A percentile compares a stretch with the other conserved stretches of the same genome.
Conservation (phyloP, 441 rosid genomes). For the Syzygium syzygioides region DNA sequence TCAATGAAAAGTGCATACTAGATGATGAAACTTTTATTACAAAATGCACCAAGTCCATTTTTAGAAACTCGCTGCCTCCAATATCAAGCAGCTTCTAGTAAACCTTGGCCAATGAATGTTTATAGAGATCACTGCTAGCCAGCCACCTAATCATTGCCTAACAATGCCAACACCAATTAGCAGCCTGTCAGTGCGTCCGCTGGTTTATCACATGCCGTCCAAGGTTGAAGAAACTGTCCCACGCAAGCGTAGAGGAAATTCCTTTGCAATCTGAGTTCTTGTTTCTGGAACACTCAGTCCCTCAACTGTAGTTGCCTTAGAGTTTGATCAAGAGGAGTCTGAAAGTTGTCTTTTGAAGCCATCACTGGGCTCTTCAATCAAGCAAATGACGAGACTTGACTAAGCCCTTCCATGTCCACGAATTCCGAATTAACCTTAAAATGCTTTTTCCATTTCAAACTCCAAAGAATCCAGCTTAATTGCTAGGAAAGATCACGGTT, state of each 20-base stretch:
- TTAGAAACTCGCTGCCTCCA: not conserved
- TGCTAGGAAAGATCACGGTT: not conserved
- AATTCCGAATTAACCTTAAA: not conserved
- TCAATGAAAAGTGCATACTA: not conserved
- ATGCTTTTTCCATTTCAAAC: accelerated
- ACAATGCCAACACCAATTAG: not conserved
- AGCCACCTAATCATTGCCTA: not conserved
- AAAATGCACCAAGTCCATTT: not conserved
- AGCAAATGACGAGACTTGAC: not conserved
- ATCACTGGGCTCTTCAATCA: not conserved
- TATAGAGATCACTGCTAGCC: accelerated
- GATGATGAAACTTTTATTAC: not conserved
- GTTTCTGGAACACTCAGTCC: not conserved
- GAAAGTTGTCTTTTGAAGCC: not conserved
- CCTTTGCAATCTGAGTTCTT: not conserved
- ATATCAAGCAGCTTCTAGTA: not conserved
- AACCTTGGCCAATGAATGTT: accelerated
- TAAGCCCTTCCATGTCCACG: not conserved
- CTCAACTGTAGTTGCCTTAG: not conserved
- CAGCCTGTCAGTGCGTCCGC: not conserved
- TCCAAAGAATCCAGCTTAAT: not conserved
- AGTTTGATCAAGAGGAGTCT: not conserved
- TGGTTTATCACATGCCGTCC: not conserved
- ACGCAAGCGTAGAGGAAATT: not conserved
- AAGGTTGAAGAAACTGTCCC: not conserved